Evolutionary conservation across 768 basidiomycete genomes (phyloP).

Genomic region (Hygrophorus russula): DNA sequence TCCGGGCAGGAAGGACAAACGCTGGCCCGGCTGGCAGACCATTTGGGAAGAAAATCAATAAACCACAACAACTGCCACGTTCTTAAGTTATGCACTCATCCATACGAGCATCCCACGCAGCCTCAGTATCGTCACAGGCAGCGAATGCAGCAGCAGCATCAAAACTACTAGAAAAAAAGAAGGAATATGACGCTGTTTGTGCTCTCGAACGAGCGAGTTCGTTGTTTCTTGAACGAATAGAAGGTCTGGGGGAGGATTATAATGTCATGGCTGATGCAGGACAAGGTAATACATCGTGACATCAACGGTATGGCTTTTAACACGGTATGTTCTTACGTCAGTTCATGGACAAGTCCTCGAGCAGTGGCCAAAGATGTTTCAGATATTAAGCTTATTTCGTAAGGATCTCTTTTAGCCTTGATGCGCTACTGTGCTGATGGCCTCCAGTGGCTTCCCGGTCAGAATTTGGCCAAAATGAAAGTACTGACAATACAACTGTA

Average conservation of each 20-base stretch:
- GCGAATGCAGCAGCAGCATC: slow-evolving; percentile 37
- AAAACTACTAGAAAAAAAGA: slow-evolving; percentile 68
- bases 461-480: slow-evolving; percentile 17
- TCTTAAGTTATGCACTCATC: slow-evolving; percentile 56
- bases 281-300: slow-evolving; percentile 31
- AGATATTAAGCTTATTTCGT: slow-evolving; percentile 62
- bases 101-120: slow-evolving; percentile 36
- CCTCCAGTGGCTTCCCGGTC: slow-evolving; percentile 39
- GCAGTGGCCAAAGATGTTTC: slow-evolving; percentile 80
- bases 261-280: slow-evolving; percentile 73
- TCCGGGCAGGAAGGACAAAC: no score
- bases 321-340: slow-evolving; percentile 14
- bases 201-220: slow-evolving; percentile 58
- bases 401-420: slow-evolving; percentile 15
- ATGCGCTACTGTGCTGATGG: neutral
- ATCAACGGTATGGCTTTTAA: slow-evolving; percentile 1
- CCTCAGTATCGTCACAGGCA: slow-evolving; percentile 24
- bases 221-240: slow-evolving; percentile 55
- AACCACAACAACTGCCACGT: slow-evolving; percentile 36
- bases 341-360: slow-evolving; percentile 70
- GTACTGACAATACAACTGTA: slow-evolving; percentile 6
- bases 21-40: no score
- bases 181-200: slow-evolving; percentile 65
- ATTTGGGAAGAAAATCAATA: slow-evolving; percentile 38
- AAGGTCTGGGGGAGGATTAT: slow-evolving; percentile 59